Percentiles rank a stretch among this genome's conserved stretches.
Evolutionary conservation across 495 filamentous ascomycete genomes (phyloP).

Genomic region (Penicillium goetzii): DNA sequence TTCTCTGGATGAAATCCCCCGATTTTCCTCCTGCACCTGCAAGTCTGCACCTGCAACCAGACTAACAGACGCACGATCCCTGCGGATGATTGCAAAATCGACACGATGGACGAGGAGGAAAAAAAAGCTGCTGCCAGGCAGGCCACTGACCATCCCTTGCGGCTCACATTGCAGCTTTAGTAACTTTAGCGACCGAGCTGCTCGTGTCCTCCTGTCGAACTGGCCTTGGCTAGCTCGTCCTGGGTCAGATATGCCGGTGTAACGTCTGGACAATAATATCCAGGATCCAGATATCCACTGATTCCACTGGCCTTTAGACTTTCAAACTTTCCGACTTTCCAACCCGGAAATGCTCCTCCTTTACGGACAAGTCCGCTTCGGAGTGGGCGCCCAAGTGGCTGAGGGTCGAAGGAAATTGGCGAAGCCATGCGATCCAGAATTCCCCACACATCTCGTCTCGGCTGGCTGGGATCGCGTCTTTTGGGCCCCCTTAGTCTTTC

Average conservation of each 20-base stretch:
- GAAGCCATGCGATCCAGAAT: conserved; percentile 29
- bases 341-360: conserved; percentile 6
- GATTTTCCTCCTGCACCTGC: background rate
- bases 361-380: conserved; percentile 27
- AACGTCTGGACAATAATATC: background rate
- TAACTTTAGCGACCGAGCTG: conserved; percentile 10
- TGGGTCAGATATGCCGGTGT: background rate
- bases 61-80: conserved; percentile 19
- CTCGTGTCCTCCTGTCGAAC: conserved; percentile 26
- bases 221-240: conserved; percentile 1
- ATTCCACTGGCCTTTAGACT: background rate
- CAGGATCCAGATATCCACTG: background rate
- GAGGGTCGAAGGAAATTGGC: conserved; percentile 12
- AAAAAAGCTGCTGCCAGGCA: conserved; percentile 11
- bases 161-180: conserved; percentile 33
- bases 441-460: conserved; percentile 34
- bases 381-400: conserved; percentile 14
- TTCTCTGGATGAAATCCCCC: background rate
- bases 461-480: conserved; percentile 34
- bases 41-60: conserved; percentile 2
- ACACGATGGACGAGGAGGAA: background rate
- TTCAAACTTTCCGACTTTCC: conserved; percentile 3
- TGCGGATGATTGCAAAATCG: conserved; percentile 21
- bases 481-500: conserved; percentile 24
- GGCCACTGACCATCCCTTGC: conserved; percentile 31